A percentile compares a stretch with the other conserved stretches of the same genome.
These are phyloP conservation scores for Alternaria tenuissima DNA, from an alignment of 2,329 filamentous ascomycete genomes.

Conservation along the genomic window DNA sequence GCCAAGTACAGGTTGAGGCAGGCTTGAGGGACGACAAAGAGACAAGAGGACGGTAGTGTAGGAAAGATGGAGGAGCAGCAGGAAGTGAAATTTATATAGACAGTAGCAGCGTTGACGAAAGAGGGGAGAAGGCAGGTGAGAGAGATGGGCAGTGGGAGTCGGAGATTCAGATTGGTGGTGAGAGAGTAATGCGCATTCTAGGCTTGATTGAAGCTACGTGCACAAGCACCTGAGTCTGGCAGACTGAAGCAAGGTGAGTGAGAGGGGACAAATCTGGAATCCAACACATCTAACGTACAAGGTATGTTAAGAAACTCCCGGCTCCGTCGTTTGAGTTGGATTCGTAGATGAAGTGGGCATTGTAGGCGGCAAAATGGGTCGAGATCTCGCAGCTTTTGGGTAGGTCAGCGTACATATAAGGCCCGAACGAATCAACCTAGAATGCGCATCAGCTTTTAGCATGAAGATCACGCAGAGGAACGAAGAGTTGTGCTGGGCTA, in stretches of 20 bases:
- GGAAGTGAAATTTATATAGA: slow-evolving; percentile 1
- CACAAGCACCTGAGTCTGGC: background rate
- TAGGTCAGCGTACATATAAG: background rate
- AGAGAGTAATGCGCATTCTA: background rate
- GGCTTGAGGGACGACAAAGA: background rate
- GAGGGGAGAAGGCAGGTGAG: background rate
- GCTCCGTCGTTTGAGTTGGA: background rate
- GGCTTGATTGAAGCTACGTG: background rate
- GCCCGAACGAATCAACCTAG: background rate
- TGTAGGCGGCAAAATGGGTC: background rate
- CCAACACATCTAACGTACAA: background rate
- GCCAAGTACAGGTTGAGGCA: background rate
- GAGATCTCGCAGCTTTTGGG: background rate
- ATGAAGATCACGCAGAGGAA: background rate
- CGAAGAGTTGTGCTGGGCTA: background rate
- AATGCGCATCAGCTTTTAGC: background rate
- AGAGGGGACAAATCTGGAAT: background rate
- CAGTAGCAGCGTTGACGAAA: background rate
- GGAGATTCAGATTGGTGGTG: background rate
- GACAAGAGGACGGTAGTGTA: slow-evolving; percentile 2
- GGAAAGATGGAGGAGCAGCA: background rate
- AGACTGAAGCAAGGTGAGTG: background rate
- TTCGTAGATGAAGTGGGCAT: background rate
- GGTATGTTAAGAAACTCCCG: background rate
- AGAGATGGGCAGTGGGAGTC: background rate